These are phyloP conservation scores for Metschnikowia borealis DNA, from an alignment of 805 yeast species.

Conservation along the genomic window DNA sequence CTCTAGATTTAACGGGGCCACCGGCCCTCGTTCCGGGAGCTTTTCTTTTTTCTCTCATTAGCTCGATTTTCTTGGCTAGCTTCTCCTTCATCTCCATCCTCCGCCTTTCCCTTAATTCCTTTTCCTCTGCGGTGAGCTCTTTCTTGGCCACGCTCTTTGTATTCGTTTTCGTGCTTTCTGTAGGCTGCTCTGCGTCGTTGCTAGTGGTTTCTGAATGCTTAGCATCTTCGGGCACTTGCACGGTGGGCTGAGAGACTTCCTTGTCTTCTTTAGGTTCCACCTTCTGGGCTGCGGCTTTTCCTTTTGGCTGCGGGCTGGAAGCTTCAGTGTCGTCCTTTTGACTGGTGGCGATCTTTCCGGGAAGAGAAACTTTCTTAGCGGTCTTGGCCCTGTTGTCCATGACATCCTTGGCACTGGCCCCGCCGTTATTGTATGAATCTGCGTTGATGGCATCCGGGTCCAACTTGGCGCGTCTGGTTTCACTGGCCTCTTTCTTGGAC, in stretches of 20 bases:
- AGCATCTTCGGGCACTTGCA: background rate
- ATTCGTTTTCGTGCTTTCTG: slow-evolving; percentile 6
- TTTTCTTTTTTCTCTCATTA: slow-evolving; percentile 73
- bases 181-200: slow-evolving; percentile 17
- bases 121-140: slow-evolving; percentile 43
- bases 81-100: slow-evolving; percentile 71
- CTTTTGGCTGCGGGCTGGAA: background rate
- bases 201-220: background rate
- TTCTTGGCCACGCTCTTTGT: slow-evolving; percentile 17
- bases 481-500: slow-evolving; percentile 57
- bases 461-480: slow-evolving; percentile 64
- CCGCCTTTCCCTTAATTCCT: slow-evolving; percentile 47
- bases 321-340: slow-evolving; percentile 9
- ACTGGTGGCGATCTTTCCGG: slow-evolving; percentile 19
- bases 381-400: slow-evolving; percentile 49
- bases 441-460: slow-evolving; percentile 57
- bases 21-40: slow-evolving; percentile 82
- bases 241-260: background rate
- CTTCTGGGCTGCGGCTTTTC: background rate
- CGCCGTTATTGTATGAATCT: slow-evolving; percentile 38
- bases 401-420: slow-evolving; percentile 58
- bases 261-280: slow-evolving; percentile 4
- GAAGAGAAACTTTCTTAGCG: slow-evolving; percentile 49
- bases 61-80: slow-evolving; percentile 67
- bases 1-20: slow-evolving; percentile 85